Conservation (phyloP, 768 basidiomycete genomes). For the Chalciporus piperatus region DNA sequence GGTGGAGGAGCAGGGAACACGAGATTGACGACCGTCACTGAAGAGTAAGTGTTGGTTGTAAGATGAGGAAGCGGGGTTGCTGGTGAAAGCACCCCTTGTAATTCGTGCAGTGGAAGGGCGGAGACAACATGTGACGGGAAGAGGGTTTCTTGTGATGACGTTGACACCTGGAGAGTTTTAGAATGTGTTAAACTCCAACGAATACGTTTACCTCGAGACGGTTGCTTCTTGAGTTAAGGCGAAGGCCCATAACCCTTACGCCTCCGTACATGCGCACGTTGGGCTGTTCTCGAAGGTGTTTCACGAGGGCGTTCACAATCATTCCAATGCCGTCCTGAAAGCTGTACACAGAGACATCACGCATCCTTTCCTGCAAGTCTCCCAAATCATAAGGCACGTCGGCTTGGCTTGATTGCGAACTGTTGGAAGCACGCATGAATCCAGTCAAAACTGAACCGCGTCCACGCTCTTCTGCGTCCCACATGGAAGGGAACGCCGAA, state of each 20-base stretch:
- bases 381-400: conserved; percentile 47
- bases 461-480: conserved; percentile 65
- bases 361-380: conserved; percentile 45
- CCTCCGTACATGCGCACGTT: conserved; percentile 60
- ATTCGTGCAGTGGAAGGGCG: conserved; percentile 61
- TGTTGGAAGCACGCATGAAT: conserved; percentile 33
- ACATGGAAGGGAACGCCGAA: conserved; percentile 73
- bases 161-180: conserved; percentile 29
- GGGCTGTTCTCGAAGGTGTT: conserved; percentile 39
- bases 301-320: conserved; percentile 56
- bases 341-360: conserved; percentile 72
- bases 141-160: conserved; percentile 33
- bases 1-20: conserved; percentile 59
- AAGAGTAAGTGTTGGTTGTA: conserved; percentile 64
- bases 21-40: conserved; percentile 86
- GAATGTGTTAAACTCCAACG: conserved; percentile 1
- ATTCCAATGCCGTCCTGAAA: conserved; percentile 74
- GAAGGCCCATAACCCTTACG: conserved; percentile 38
- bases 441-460: conserved; percentile 71
- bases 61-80: conserved; percentile 57
- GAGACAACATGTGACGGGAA: conserved; percentile 71
- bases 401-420: conserved; percentile 7
- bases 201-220: conserved; percentile 44
- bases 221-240: conserved; percentile 29
- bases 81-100: conserved; percentile 44